phyloP scores from a whole-genome alignment of 1,284 basidiomycete species.

The Rhodotorula mucilaginosa region DNA sequence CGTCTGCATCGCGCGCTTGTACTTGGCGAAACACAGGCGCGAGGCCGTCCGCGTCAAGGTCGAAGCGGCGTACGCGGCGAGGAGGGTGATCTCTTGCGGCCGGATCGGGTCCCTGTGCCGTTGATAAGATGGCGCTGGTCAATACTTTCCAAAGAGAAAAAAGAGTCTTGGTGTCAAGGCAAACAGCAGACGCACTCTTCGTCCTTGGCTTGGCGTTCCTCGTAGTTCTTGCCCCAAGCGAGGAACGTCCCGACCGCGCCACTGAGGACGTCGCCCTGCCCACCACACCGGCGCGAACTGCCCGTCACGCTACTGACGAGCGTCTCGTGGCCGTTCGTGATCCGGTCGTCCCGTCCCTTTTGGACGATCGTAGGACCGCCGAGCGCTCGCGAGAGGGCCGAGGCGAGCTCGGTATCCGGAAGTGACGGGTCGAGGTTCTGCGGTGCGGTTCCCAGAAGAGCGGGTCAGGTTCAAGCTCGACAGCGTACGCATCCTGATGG shows the following conservation, averaged over 20 bases:
- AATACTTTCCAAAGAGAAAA: too few species aligned
- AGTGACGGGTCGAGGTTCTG: constrained; percentile 54
- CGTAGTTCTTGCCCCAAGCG: constrained; percentile 91
- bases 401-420: constrained; percentile 58
- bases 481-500: background rate
- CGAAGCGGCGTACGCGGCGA: constrained; percentile 84
- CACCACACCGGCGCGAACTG: constrained; percentile 83
- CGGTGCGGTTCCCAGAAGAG: background rate
- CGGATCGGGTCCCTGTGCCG: constrained; percentile 50
- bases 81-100: constrained; percentile 64
- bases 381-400: constrained; percentile 65
- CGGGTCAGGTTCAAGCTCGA: background rate
- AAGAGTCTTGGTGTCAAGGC: too few species aligned
- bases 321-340: constrained; percentile 57
- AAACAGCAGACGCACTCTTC: constrained; percentile 12
- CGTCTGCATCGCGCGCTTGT: constrained; percentile 80
- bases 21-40: constrained; percentile 67
- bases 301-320: constrained; percentile 69
- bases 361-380: constrained; percentile 89
- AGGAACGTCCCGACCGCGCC: constrained; percentile 83
- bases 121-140: too few species aligned
- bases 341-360: constrained; percentile 74
- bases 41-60: constrained; percentile 83
- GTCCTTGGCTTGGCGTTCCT: constrained; percentile 56
- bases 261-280: constrained; percentile 77